Evolutionary conservation across 306 rosid genomes (phyloP).

Genomic region (Cucurbita pepo): DNA sequence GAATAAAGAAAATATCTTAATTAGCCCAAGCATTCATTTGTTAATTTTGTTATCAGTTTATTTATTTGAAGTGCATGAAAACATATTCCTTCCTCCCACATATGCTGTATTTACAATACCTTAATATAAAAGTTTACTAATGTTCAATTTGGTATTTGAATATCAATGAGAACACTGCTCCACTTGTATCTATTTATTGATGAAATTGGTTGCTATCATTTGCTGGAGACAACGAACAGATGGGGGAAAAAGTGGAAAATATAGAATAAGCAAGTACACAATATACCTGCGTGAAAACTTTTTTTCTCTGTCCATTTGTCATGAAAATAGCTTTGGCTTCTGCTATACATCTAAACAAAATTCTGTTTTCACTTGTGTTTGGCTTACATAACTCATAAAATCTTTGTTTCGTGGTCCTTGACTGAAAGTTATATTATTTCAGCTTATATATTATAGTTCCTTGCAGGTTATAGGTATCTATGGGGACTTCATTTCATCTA

Average conservation of each 20-base stretch:
- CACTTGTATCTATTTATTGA: not conserved
- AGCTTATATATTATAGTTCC: constrained; percentile 6
- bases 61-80: not conserved
- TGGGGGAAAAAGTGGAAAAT: not conserved
- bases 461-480: constrained; percentile 64
- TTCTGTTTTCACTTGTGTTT: no score
- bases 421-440: not conserved
- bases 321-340: no score
- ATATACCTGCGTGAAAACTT: no score
- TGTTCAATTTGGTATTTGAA: not conserved
- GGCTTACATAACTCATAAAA: no score
- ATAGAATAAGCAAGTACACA: not conserved
- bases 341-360: no score
- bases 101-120: not conserved
- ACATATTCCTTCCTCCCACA: not conserved
- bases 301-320: no score
- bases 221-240: not conserved
- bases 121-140: not conserved
- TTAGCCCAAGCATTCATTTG: not conserved
- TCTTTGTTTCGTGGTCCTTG: no score
- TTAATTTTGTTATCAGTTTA: not conserved
- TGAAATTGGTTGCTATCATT: not conserved
- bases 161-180: not conserved
- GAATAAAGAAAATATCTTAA: not conserved
- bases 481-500: constrained; percentile 45